A percentile compares a stretch with the other conserved stretches of the same genome.
Evolutionary conservation across 1,284 basidiomycete species (phyloP).

Genomic region (Sporisorium iseilematis-ciliati): DNA sequence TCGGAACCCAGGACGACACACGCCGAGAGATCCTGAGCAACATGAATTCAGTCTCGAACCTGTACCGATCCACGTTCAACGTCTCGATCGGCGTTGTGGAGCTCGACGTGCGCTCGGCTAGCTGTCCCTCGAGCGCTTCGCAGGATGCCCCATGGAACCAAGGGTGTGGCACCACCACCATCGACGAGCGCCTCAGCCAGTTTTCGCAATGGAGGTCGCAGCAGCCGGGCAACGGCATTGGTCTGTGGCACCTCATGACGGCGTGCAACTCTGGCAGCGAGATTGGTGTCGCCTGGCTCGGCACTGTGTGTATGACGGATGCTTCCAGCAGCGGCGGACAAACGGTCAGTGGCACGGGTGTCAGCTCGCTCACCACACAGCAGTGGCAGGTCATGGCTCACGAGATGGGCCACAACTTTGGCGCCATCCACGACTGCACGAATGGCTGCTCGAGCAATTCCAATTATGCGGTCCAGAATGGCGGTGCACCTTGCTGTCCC

Average conservation of each 20-base stretch:
- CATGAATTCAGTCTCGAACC: conserved; percentile 79
- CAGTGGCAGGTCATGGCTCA: conserved; percentile 85
- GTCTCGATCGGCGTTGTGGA: conserved; percentile 86
- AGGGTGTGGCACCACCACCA: conserved; percentile 61
- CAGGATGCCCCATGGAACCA: conserved; percentile 70
- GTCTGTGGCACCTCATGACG: conserved; percentile 91
- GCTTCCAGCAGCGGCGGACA: conserved; percentile 73
- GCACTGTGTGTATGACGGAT: conserved; percentile 65
- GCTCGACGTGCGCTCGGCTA: conserved; percentile 75
- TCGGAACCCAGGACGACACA: conserved; percentile 71
- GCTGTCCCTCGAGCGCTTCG: conserved; percentile 71
- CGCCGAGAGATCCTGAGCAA: conserved; percentile 80
- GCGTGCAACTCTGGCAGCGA: conserved; percentile 85
- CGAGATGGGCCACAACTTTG: conserved; percentile 89
- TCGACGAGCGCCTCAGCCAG: conserved; percentile 80
- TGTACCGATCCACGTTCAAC: conserved; percentile 84
- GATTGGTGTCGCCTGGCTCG: conserved; percentile 86
- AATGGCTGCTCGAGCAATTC: conserved; percentile 75
- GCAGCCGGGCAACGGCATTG: conserved; percentile 79
- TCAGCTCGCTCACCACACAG: conserved; percentile 77
- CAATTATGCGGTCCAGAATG: conserved; percentile 43
- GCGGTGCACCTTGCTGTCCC: conserved; percentile 78
- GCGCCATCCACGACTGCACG: conserved; percentile 79
- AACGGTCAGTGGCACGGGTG: conserved; percentile 83
- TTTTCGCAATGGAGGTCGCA: conserved; percentile 86